Evolutionary conservation across 2,329 filamentous ascomycete species (phyloP).

Genomic region (Dothideomycetes sp.): DNA sequence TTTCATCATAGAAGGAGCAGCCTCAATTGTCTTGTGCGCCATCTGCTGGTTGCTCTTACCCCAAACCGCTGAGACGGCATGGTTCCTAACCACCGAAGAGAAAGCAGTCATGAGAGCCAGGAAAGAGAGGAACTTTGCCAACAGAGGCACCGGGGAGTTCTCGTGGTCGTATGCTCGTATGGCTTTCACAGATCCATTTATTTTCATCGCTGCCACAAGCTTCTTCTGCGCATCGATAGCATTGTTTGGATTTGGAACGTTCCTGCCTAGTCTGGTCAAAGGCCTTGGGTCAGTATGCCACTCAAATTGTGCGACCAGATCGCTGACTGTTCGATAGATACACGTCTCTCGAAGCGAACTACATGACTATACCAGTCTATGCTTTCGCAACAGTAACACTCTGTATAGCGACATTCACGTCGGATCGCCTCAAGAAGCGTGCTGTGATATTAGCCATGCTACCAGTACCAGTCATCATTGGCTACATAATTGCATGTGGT

Average conservation of each 20-base stretch:
- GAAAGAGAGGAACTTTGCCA: constrained; percentile 23
- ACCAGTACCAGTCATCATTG: constrained; percentile 24
- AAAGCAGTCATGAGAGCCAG: constrained; percentile 20
- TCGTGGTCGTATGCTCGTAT: constrained; percentile 24
- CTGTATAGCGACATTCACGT: constrained; percentile 6
- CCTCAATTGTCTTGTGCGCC: constrained; percentile 4
- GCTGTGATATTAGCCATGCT: constrained; percentile 23
- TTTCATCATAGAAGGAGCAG: constrained; percentile 17
- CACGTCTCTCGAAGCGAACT: constrained; percentile 23
- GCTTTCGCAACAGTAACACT: constrained; percentile 18
- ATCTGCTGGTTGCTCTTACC: constrained; percentile 20
- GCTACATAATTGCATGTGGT: constrained; percentile 27
- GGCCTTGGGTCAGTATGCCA: constrained; percentile 25
- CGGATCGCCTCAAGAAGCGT: constrained; percentile 19
- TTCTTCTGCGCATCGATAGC: constrained; percentile 29
- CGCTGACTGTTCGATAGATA: constrained; percentile 6
- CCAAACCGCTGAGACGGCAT: constrained; percentile 20
- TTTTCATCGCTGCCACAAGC: constrained; percentile 23
- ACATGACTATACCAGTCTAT: constrained; percentile 31
- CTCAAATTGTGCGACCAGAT: not conserved
- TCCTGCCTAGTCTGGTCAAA: constrained; percentile 29
- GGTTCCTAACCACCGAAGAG: constrained; percentile 21
- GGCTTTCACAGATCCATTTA: constrained; percentile 25
- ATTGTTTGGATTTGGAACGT: constrained; percentile 28
- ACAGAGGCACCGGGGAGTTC: constrained; percentile 25